Base-by-base conservation (phyloP, 225 moss, liverwort and hornwort species). In the Takakia lepidozioides region DNA sequence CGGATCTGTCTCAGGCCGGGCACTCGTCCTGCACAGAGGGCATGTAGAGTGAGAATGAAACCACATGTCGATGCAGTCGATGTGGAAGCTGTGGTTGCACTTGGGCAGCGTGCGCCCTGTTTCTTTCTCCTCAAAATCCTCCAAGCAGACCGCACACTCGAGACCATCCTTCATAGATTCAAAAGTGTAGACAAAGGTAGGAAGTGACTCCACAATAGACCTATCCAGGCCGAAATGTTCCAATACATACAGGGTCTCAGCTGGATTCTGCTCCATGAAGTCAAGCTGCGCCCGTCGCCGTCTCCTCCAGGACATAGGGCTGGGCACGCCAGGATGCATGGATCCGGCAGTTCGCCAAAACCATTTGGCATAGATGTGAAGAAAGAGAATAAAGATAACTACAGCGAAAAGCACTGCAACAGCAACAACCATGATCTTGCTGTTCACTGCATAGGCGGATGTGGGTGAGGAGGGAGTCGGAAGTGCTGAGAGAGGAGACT, bases 331-430 rank as follows among this genome's bases (percentile, higher is more conserved):
- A 39, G 46, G 2, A 20, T 26, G 16, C 22, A 44, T 10, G 4
- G 45, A 5, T 38, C 40, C 16, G 27, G n/a, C 62, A 19, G 45
- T 66, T 5, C 20, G 60, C 82, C 85, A 88, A 15, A 93, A 70
- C 78, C 85, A 93, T 46, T 83, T 93, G 2, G 83, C 85, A 25
- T 85, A 93, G 2, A 88, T 18, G 39, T 93, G 92, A 2, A 85
- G 54, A 11, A 64, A 75, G 1, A 85, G 25, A 19, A 81, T 63
- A 49, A 93, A 83, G 11, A 93, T 0, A 52, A 87, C 75, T 1
- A 93, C 73, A 6, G 56, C 65, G 20, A 88, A 69, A 0, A 93
- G 67, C 14, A 84, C 78, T 19, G 68, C 69, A 10, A 83, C 73
- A 0, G 92, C 83, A 5, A 85, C 62, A 46, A 88, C 59, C 67